A percentile compares a stretch with the other conserved stretches of the same genome.
These are phyloP conservation scores for Lobosporangium transversale DNA, from an alignment of 192 early-diverging fungal species.

Conservation along the genomic window DNA sequence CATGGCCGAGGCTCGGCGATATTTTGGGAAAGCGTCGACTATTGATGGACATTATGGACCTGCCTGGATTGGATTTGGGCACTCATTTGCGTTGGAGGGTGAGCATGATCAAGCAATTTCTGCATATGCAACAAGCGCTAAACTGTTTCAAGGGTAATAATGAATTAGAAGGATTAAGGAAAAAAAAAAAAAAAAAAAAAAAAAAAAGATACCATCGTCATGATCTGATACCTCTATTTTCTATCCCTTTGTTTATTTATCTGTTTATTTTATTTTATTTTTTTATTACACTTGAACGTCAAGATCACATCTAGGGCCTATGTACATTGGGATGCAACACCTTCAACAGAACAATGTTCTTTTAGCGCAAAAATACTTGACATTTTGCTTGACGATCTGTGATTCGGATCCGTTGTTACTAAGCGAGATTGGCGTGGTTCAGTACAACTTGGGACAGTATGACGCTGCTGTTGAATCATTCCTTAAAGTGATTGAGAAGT, in stretches of 20 bases:
- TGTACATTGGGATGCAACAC: background rate
- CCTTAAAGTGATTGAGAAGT: slow-evolving; percentile 60
- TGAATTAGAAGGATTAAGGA: too few relatives aligned
- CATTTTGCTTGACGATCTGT: slow-evolving; percentile 60
- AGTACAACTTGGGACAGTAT: slow-evolving; percentile 61
- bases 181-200: slow-evolving; percentile 6
- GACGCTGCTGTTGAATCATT: slow-evolving; percentile 63
- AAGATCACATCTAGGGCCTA: background rate
- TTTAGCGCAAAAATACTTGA: slow-evolving; percentile 71
- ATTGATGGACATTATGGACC: slow-evolving; percentile 71
- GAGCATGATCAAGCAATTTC: slow-evolving; percentile 82
- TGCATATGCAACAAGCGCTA: slow-evolving; percentile 73
- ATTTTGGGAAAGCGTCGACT: slow-evolving; percentile 70
- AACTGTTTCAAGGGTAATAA: slow-evolving; percentile 77
- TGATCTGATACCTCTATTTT: background rate
- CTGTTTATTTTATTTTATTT: background rate
- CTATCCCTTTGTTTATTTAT: background rate
- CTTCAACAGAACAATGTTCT: slow-evolving; percentile 54
- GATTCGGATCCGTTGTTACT: slow-evolving; percentile 70
- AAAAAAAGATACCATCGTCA: background rate
- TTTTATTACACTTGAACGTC: slow-evolving; percentile 1
- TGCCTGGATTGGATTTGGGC: slow-evolving; percentile 85
- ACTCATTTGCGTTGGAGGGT: slow-evolving; percentile 78
- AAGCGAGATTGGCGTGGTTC: slow-evolving; percentile 78
- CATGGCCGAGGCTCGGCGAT: slow-evolving; percentile 69